Conservation (phyloP, 768 basidiomycete genomes). For the Hirschioporus abietinus region DNA sequence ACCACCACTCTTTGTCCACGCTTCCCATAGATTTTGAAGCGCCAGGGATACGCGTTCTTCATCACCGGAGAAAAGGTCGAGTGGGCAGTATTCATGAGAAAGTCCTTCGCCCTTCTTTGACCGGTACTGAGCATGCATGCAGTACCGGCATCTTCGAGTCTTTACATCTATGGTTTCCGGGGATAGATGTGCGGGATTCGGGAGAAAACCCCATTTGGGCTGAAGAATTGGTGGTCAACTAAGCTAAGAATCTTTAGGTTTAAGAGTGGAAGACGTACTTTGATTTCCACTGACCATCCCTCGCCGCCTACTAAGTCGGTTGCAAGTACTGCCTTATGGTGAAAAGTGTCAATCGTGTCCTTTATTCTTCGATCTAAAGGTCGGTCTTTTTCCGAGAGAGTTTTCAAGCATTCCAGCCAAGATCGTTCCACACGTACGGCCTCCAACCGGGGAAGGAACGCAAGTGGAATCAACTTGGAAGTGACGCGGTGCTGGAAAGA, state of each 20-base stretch:
- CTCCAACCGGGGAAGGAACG: conserved; percentile 54
- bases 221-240: conserved; percentile 24
- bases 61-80: conserved; percentile 83
- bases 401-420: conserved; percentile 60
- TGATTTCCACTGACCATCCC: conserved; percentile 81
- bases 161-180: conserved; percentile 53
- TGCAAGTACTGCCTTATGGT: conserved; percentile 61
- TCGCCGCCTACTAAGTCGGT: conserved; percentile 70
- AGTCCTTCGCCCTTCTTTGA: conserved; percentile 31
- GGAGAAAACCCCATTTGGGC: conserved; percentile 98
- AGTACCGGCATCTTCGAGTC: conserved; percentile 76
- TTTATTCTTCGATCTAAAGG: conserved; percentile 49
- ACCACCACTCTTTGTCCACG: conserved; percentile 64
- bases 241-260: neutral
- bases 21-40: conserved; percentile 62
- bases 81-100: conserved; percentile 66
- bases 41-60: conserved; percentile 56
- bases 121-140: conserved; percentile 74
- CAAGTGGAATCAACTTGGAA: conserved; percentile 53
- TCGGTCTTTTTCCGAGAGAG: conserved; percentile 41
- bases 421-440: conserved; percentile 36
- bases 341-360: conserved; percentile 54
- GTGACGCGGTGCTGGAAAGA: conserved; percentile 64
- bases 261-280: conserved; percentile 44
- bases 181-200: conserved; percentile 57